Base-by-base conservation (phyloP, 2,329 filamentous ascomycete genomes). In the Sordariomycetes sp. region DNA sequence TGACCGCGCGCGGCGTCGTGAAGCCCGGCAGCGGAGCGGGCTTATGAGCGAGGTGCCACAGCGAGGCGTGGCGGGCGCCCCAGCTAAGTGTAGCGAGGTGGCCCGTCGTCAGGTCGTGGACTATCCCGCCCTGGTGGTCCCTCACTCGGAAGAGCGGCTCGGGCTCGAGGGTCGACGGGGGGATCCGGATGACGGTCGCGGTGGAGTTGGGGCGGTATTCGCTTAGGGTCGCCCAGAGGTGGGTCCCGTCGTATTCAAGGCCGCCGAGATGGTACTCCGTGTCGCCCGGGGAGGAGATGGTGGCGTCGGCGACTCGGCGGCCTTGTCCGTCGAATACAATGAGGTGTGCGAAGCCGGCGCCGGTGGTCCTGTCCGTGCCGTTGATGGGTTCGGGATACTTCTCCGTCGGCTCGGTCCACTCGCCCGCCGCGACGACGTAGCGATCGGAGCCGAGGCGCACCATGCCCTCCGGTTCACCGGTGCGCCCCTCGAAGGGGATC, bases 401-500 rank as follows among this genome's bases (percentile, higher is more conserved):
- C 15, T 1, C 55, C 10, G 61, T 59, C 25, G 52, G 54, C 24
- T 64, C 62, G 3, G 68, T 75, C 61, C 73, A 77, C 61, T 76
- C 70, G 20, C 72, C 74, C 10, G 71, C 69, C 24, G 70, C 72
- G 45, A 78, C 67, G 59, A 77, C 67, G 57, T 72, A 76, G 17
- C 74, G 72, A 50, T 76, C 67, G 22, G 67, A 60, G 7, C 70
- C 68, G 0, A 77, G 60, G 3, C 72, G 69, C 13, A 75, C 69
- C 53, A 78, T 71, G 3, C 76, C 75, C 59, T 78, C 76, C 1
- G 76, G 75, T 58, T 78, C 76, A 60, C 71, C 75, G 1, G 71
- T 71, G 58, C 76, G 70, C 32, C 72, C 74, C 56, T 76, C 66
- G 39, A 77, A 69, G 6, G 61, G 65, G 32, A 76, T 65, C 20